A percentile compares a stretch with the other conserved stretches of the same genome.
These are phyloP conservation scores for Draba incana DNA, from an alignment of 345 rosid species.

Conservation along the genomic window DNA sequence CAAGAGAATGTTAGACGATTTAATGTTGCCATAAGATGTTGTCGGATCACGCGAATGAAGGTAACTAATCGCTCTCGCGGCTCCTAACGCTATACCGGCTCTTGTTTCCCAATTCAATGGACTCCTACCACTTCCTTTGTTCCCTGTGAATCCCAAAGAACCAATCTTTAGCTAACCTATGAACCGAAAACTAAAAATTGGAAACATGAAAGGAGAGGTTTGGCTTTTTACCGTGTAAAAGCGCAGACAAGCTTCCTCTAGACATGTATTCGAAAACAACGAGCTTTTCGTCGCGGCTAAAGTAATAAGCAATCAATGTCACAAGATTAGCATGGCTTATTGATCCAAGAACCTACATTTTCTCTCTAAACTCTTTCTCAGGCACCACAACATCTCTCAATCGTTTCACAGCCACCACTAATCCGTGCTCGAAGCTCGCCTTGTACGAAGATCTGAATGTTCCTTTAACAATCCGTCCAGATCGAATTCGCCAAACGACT, in stretches of 20 bases:
- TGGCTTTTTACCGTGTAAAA: slow-evolving; percentile 60
- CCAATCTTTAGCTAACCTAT: not conserved
- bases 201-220: not conserved
- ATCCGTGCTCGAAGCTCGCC: slow-evolving; percentile 75
- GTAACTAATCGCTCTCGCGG: slow-evolving; percentile 74
- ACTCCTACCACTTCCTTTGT: slow-evolving; percentile 81
- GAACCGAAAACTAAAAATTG: not conserved
- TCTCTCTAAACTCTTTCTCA: slow-evolving; percentile 74
- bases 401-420: slow-evolving; percentile 84
- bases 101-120: slow-evolving; percentile 87
- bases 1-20: slow-evolving; percentile 84
- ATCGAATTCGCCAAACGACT: slow-evolving; percentile 56
- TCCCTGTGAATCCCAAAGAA: slow-evolving; percentile 48
- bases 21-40: slow-evolving; percentile 87
- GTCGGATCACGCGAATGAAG: slow-evolving; percentile 71
- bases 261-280: slow-evolving; percentile 67
- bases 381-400: slow-evolving; percentile 71
- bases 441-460: slow-evolving; percentile 86
- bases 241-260: slow-evolving; percentile 77
- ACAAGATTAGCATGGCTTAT: slow-evolving; percentile 74
- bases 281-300: slow-evolving; percentile 67
- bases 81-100: slow-evolving; percentile 72
- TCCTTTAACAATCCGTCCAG: slow-evolving; percentile 84
- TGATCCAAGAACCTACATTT: slow-evolving; percentile 64
- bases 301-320: slow-evolving; percentile 60